Evolutionary conservation across 2,329 filamentous ascomycete genomes (phyloP).

Genomic region (Hymenotorrendiella dingleyae): DNA sequence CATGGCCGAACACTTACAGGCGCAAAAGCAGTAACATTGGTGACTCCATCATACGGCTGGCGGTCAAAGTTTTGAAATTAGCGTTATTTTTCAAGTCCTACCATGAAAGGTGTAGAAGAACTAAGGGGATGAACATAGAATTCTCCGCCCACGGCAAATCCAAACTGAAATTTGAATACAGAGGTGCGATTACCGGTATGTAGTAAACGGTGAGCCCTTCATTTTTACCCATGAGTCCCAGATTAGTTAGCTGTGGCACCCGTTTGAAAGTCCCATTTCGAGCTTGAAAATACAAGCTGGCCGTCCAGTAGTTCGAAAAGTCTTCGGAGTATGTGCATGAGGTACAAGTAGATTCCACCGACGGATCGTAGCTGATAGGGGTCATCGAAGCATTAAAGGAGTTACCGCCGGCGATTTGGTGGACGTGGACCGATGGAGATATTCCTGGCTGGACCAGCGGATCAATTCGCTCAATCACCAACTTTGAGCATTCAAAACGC

Average conservation of each 20-base stretch:
- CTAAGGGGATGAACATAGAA: too few species aligned
- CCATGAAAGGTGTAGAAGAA: too few species aligned
- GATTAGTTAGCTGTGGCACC: slow-evolving; percentile 6
- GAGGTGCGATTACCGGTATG: too few species aligned
- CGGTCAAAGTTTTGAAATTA: too few species aligned
- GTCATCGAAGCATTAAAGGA: slow-evolving; percentile 7
- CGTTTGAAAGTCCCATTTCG: slow-evolving; percentile 7
- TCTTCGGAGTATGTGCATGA: slow-evolving; percentile 8
- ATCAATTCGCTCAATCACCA: slow-evolving; percentile 9
- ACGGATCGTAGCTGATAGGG: slow-evolving; percentile 3
- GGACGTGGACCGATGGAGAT: slow-evolving; percentile 3
- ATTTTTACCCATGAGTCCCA: slow-evolving; percentile 6
- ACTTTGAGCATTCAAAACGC: slow-evolving; percentile 8
- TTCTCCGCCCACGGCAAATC: too few species aligned
- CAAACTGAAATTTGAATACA: too few species aligned
- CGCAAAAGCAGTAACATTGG: slow-evolving; percentile 37
- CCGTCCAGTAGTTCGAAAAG: slow-evolving; percentile 11
- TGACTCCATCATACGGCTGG: slow-evolving; percentile 25
- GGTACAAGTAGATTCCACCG: slow-evolving; percentile 2
- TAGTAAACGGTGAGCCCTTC: slow-evolving; percentile 8
- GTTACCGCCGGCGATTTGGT: slow-evolving; percentile 8
- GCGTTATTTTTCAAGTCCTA: too few species aligned
- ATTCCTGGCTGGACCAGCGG: slow-evolving; percentile 5
- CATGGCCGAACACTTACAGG: slow-evolving; percentile 1
- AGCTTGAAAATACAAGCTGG: slow-evolving; percentile 4